Conservation (phyloP, 1,139 yeast genomes). For the Scheffersomyces quercinus region DNA sequence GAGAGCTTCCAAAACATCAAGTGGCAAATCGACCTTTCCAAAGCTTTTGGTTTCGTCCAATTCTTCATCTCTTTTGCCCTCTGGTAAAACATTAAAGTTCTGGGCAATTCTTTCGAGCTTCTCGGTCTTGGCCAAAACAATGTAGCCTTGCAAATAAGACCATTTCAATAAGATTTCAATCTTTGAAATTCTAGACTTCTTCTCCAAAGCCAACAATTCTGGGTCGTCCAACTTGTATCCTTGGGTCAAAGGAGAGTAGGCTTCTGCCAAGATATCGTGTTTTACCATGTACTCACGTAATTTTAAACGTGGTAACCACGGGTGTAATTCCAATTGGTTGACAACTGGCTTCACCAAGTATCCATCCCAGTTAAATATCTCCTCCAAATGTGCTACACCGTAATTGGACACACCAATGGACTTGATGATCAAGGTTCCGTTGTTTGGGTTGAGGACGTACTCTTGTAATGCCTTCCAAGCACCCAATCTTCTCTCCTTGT, state of each 20-base stretch:
- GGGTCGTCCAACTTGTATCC: slow-evolving; percentile 58
- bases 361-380: slow-evolving; percentile 37
- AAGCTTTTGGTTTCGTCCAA: slow-evolving; percentile 22
- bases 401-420: slow-evolving; percentile 48
- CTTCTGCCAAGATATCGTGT: slow-evolving; percentile 55
- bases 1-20: slow-evolving; percentile 28
- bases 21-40: slow-evolving; percentile 38
- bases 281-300: slow-evolving; percentile 38
- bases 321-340: slow-evolving; percentile 49
- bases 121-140: slow-evolving; percentile 72
- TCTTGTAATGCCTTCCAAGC: slow-evolving; percentile 47
- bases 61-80: slow-evolving; percentile 15
- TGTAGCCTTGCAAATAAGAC: slow-evolving; percentile 55
- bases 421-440: slow-evolving; percentile 27
- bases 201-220: slow-evolving; percentile 32
- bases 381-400: slow-evolving; percentile 37
- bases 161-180: slow-evolving; percentile 36
- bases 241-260: slow-evolving; percentile 70
- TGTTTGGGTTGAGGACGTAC: slow-evolving; percentile 26
- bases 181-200: slow-evolving; percentile 23
- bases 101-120: slow-evolving; percentile 46
- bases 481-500: slow-evolving; percentile 32
- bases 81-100: slow-evolving; percentile 37
- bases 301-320: slow-evolving; percentile 43
- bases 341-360: slow-evolving; percentile 38